These are phyloP conservation scores for Colletotrichum paranaense DNA, from an alignment of 2,329 filamentous ascomycete genomes.

Conservation along the genomic window DNA sequence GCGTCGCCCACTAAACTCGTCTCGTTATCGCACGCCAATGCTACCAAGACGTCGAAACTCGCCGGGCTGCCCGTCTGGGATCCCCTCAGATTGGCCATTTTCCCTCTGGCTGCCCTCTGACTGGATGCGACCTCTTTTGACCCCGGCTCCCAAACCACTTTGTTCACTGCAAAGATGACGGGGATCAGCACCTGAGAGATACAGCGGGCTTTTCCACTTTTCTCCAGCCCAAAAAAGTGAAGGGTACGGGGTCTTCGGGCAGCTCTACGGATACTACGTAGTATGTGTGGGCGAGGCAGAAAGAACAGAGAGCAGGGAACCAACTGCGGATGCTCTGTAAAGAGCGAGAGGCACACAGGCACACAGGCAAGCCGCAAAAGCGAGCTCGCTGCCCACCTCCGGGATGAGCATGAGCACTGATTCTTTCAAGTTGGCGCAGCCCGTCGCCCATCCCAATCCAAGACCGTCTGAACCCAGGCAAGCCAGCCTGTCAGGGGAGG, in stretches of 20 bases:
- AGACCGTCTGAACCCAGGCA: constrained; percentile 33
- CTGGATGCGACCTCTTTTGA: constrained; percentile 13
- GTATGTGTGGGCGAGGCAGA: neutral
- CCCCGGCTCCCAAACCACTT: constrained; percentile 14
- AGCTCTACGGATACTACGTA: neutral
- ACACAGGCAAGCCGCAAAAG: neutral
- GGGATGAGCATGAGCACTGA: constrained; percentile 21
- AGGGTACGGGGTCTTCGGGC: constrained; percentile 12
- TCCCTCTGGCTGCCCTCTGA: neutral
- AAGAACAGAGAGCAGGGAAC: neutral
- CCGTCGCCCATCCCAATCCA: constrained; percentile 23
- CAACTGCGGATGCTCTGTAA: neutral
- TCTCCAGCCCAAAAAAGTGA: neutral
- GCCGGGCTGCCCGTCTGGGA: constrained; percentile 25
- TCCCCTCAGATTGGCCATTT: constrained; percentile 9
- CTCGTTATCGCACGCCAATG: constrained; percentile 33
- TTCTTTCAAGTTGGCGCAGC: constrained; percentile 24
- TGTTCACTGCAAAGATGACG: neutral
- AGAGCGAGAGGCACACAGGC: too few relatives aligned
- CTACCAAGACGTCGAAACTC: constrained; percentile 27
- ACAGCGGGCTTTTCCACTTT: constrained; percentile 14
- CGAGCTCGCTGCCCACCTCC: neutral
- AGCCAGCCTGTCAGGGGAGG: constrained; percentile 31
- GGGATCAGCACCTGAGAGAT: neutral
- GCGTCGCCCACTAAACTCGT: constrained; percentile 30